Evolutionary conservation across 148 eudicot genomes (phyloP), one percentile per base, ranked within the genome.

Genomic region (Vaccinium vitisidaea): DNA sequence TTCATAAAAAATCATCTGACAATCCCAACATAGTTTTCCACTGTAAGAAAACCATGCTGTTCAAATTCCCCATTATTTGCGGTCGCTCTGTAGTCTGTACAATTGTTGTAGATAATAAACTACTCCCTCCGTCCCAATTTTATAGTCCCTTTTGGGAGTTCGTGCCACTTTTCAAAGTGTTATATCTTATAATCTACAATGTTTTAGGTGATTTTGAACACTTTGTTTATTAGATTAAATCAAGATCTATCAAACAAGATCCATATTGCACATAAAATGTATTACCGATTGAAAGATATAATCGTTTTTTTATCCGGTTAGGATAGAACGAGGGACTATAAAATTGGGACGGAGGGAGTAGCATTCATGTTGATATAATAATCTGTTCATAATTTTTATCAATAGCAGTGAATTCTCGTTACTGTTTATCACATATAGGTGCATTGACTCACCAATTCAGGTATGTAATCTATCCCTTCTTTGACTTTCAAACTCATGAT

Each of bases 401-500:
- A 18, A 18, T 39, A 2, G 43, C 77, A 16, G 25, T 48, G 3
- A 6, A 48, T 48, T 21, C n/a, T 48, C 30, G 19, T 46, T 23
- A 54, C 52, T 9, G 55, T 76, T 21, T 54, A 76, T 48, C 55
- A 48, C 55, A 48, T 9, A 48, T 39, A 32, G 39, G 59, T 59
- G 75, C 16, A 63, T 9, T 15, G 59, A 80, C 92, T 91, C 82
- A 93, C 99, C 98, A 96, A 81, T 81, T 94, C 99, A 50, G 98
- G 95, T 67, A 90, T 91, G 85, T 93, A 96, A 71, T 96, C 99
- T 52, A 85, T 89, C 76, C 90, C 92, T 87, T 88, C 94, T 85
- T 94, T 94, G 83, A 94, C 99, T 91, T 96, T 94, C 81, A 96
- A 88, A 86, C 99, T 96, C 97, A 94, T 92, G 88, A 96, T 96